Evolutionary conservation across 331 rosid genomes (phyloP), one percentile per base, ranked within the genome.

Genomic region (Rosa hybrid): DNA sequence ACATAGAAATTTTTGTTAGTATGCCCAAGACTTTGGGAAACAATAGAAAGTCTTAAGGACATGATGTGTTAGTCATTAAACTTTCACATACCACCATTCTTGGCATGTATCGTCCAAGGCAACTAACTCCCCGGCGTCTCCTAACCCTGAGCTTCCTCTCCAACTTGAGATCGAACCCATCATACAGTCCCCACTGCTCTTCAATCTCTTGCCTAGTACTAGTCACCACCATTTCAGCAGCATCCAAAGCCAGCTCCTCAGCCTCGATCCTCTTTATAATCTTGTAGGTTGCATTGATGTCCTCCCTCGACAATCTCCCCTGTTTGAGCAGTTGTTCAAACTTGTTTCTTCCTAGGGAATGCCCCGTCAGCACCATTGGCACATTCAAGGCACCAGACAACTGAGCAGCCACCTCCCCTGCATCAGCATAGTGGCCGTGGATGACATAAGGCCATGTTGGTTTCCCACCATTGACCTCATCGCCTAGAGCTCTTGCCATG

Each of bases 351-450:
- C 91, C 90, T 79, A 88, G 60, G n/a, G 92, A 88, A 54, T 88
- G 92, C 23, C 92, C 92, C 0, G 91, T 88, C 45, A 88, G 78
- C 79, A 88, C 91, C 90, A 86, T 86, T 1, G 90, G 90, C 79
- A 86, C 90, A 46, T 88, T 88, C 79, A 88, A 81, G 45, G 87
- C 90, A 16, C 90, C 90, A 6, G 91, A 84, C 67, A 88, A 71
- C 50, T 70, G 85, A 17, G 87, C 85, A 14, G 90, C 91, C 65
- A 84, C 89, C 71, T 86, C 88, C 21, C 86, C 91, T 0, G 81
- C 90, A 73, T 88, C 91, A 3, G 91, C 91, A 30, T 88, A 88
- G 86, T 88, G 91, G 71, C 91, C 91, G 59, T 88, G 90, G 78
- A 88, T 84, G 45, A 84, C 90, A 12, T 86, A 86, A 42, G 91